Evolutionary conservation across 2,329 filamentous ascomycete genomes (phyloP).

Genomic region (Ophiostoma novo-ulmi): DNA sequence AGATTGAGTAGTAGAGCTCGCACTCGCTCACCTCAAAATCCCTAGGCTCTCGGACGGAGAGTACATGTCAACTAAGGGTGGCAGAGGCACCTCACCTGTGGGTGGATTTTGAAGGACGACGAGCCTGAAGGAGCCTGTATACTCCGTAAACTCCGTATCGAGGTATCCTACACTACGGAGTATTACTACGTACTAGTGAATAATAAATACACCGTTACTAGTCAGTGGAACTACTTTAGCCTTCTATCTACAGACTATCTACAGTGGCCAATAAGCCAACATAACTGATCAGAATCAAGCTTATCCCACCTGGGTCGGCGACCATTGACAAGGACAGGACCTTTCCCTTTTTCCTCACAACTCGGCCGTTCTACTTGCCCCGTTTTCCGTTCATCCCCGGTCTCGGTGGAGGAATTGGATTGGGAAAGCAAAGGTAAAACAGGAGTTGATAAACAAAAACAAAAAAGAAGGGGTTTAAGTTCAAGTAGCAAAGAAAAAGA

Average conservation of each 20-base stretch:
- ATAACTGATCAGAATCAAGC: not conserved
- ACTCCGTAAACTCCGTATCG: no score
- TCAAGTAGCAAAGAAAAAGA: not conserved
- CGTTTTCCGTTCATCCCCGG: not conserved
- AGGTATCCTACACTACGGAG: no score
- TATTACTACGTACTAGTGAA: no score
- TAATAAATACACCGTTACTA: no score
- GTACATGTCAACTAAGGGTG: no score
- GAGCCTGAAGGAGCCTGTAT: no score
- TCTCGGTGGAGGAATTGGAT: not conserved
- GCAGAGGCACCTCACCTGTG: no score
- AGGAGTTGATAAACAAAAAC: not conserved
- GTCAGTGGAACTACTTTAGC: not conserved
- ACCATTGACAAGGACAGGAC: not conserved
- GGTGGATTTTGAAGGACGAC: no score
- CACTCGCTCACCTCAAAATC: no score
- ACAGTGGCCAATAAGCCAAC: not conserved
- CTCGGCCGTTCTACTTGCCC: not conserved
- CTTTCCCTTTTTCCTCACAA: conserved; percentile 7
- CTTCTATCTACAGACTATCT: not conserved
- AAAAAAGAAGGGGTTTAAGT: not conserved
- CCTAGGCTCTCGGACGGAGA: no score
- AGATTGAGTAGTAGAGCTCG: no score
- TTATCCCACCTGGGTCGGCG: not conserved
- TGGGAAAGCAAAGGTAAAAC: not conserved